Evolutionary conservation across 805 yeast genomes (phyloP), one percentile per base, ranked within the genome.

Genomic region (Candida krabiensis): DNA sequence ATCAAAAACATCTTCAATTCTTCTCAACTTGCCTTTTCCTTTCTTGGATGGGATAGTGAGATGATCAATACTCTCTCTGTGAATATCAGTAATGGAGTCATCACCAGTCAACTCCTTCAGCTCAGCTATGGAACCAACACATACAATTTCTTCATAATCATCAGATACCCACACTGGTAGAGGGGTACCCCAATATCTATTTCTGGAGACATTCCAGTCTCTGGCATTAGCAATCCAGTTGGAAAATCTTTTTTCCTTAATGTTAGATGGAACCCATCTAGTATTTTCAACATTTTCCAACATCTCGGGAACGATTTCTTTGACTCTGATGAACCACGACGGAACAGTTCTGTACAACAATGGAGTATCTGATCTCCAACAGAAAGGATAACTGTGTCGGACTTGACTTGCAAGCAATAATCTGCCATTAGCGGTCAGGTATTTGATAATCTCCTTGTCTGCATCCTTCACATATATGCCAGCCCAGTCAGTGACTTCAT

Each of bases 301-400:
- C 87, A 93, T 87, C 57, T 87, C 79, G 35, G 97, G 97, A 53
- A 91, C 78, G 60, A 86, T 77, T 39, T 87, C 90, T 52, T 77
- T 80, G 40, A 93, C 85, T 61, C 96, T 83, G 43, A 93, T 93
- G 58, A 93, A 93, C 99, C 99, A 93, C 23, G 98, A 91, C 35
- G 99, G 99, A 50, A 93, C 97, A 26, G 96, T 83, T 71, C 96
- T 82, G 73, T 93, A 93, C 51, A 93, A 66, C 62, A 93, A 79
- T 38, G 99, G 99, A 21, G 99, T 93, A 62, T 93, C 99, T 3
- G 98, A 91, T 78, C 99, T 85, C 99, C 99, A 93, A 73, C 99
- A 93, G 84, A 93, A 93, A 56, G 99, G 99, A 67, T 93, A 93
- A 65, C 95, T 84, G 75, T 93, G 99, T 69, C 82, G 81, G 51